Conservation (phyloP, 2,329 filamentous ascomycete genomes). For the Fonsecaea monophora region DNA sequence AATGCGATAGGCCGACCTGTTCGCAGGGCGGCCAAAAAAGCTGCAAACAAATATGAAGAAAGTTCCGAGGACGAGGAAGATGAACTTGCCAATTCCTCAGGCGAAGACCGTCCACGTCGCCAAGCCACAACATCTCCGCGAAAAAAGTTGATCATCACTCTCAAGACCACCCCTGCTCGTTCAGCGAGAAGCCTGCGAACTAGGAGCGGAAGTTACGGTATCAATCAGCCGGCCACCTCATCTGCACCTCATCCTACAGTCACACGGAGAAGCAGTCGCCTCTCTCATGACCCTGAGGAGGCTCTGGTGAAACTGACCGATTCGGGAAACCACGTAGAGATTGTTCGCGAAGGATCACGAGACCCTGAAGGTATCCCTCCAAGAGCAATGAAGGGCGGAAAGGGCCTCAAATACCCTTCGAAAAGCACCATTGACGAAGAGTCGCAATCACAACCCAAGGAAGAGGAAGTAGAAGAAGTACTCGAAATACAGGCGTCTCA, state of each 20-base stretch:
- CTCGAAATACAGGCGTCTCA: constrained; percentile 49
- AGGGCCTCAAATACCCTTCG: constrained; percentile 47
- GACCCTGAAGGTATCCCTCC: constrained; percentile 57
- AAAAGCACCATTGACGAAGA: constrained; percentile 50
- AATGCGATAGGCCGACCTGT: constrained; percentile 64
- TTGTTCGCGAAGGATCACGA: constrained; percentile 61
- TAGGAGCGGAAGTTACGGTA: constrained; percentile 44
- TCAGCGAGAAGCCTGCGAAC: constrained; percentile 41
- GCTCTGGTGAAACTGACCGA: constrained; percentile 64
- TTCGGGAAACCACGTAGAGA: constrained; percentile 63
- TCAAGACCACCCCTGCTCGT: constrained; percentile 40
- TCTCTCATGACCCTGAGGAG: constrained; percentile 63
- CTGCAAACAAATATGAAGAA: constrained; percentile 62
- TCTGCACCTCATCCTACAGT: constrained; percentile 40
- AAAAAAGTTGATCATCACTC: constrained; percentile 37
- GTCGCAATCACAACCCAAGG: constrained; percentile 53
- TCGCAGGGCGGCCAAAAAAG: constrained; percentile 62
- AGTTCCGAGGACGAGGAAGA: constrained; percentile 48
- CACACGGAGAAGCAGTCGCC: constrained; percentile 62
- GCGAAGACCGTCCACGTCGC: constrained; percentile 39
- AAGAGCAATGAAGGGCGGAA: constrained; percentile 52
- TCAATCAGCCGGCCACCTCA: constrained; percentile 40
- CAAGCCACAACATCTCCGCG: constrained; percentile 42
- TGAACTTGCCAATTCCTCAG: constrained; percentile 37
- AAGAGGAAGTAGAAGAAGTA: constrained; percentile 36